phyloP scores from a whole-genome alignment of 768 basidiomycete species.

The Boletellus emodensis region DNA sequence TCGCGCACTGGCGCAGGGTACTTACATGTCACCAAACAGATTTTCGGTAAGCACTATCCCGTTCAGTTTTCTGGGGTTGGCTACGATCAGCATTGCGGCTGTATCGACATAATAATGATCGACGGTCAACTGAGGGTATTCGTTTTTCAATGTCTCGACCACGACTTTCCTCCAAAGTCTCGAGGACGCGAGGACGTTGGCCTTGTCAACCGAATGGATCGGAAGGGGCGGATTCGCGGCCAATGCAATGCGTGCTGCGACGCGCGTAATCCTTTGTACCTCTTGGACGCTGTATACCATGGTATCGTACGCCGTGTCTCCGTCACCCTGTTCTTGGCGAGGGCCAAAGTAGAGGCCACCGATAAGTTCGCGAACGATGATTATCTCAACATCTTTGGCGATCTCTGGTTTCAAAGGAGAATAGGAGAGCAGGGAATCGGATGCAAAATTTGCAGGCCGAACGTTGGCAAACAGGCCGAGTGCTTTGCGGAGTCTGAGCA shows the following conservation, averaged over 20 bases:
- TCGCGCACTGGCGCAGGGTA: constrained; percentile 3
- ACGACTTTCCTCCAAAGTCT: constrained; percentile 94
- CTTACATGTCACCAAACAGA: constrained; percentile 95
- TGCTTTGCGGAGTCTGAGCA: constrained; percentile 83
- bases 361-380: constrained; percentile 94
- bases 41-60: constrained; percentile 95
- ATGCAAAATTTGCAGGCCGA: constrained; percentile 92
- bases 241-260: constrained; percentile 90
- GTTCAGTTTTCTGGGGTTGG: constrained; percentile 87
- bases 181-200: constrained; percentile 94
- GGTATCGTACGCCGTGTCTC: constrained; percentile 81
- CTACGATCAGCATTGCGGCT: constrained; percentile 92
- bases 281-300: constrained; percentile 91
- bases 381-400: constrained; percentile 82
- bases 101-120: constrained; percentile 95
- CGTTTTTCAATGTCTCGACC: constrained; percentile 73
- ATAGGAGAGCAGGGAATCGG: constrained; percentile 80
- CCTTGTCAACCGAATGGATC: constrained; percentile 96
- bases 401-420: constrained; percentile 87
- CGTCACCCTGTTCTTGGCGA: constrained; percentile 79
- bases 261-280: constrained; percentile 91
- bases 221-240: constrained; percentile 77
- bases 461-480: constrained; percentile 98
- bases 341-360: constrained; percentile 95
- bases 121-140: constrained; percentile 84